Percentiles rank a stretch among this genome's conserved stretches.
Conservation (phyloP, 495 filamentous ascomycete species). For the Penicillium psychrofluorescens region DNA sequence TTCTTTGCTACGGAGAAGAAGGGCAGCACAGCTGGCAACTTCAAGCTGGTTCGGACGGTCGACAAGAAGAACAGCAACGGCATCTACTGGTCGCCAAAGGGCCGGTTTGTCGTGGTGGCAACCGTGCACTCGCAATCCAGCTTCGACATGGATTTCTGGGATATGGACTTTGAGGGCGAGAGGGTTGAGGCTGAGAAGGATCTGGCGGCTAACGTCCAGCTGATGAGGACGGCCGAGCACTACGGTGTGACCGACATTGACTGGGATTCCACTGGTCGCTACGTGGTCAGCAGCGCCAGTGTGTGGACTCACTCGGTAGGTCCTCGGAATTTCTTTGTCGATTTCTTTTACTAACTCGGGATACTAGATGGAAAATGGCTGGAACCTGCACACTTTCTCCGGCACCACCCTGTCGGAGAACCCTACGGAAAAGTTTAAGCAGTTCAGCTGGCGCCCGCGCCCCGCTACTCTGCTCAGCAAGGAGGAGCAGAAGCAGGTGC, state of each 20-base stretch:
- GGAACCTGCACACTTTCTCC: conserved; percentile 95
- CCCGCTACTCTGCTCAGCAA: conserved; percentile 81
- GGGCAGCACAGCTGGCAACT: conserved; percentile 71
- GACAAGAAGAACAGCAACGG: conserved; percentile 99
- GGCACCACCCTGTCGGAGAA: conserved; percentile 86
- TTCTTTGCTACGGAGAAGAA: conserved; percentile 99
- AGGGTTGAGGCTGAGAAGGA: conserved; percentile 89
- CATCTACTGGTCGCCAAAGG: conserved; percentile 99
- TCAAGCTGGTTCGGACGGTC: conserved; percentile 84
- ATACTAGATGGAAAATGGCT: conserved; percentile 92
- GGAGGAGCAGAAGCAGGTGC: conserved; percentile 93
- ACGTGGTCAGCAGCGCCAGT: conserved; percentile 83
- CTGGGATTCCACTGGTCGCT: conserved; percentile 95
- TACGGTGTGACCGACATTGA: conserved; percentile 97
- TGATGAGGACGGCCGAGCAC: conserved; percentile 88
- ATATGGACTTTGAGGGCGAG: conserved; percentile 96
- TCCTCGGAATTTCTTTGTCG: too few relatives aligned
- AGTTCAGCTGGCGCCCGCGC: conserved; percentile 88
- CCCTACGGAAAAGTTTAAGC: conserved; percentile 94
- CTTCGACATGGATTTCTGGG: conserved; percentile 95
- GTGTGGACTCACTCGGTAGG: conserved; percentile 92
- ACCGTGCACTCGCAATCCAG: conserved; percentile 86
- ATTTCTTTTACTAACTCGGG: conserved; percentile 25
- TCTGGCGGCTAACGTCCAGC: conserved; percentile 83
- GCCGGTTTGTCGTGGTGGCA: conserved; percentile 86